Evolutionary conservation across 108 stramenopile genomes (phyloP).

Genomic region (Aurantiochytrium sp.): DNA sequence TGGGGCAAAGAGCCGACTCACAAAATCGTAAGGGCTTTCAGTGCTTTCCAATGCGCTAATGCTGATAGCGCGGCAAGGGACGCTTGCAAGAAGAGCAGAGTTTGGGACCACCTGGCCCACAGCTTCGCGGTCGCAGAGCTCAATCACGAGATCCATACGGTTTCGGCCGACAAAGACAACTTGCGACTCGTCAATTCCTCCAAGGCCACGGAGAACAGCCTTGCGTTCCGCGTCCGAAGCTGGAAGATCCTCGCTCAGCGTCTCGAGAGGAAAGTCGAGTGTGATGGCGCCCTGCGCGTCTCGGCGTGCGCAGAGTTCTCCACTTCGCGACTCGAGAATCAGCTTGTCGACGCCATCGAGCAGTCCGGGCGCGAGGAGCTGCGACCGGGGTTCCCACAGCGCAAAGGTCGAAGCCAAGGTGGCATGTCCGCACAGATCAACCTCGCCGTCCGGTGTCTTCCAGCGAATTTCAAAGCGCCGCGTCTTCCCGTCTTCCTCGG

Average conservation of each 20-base stretch:
- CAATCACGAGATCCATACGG: not conserved
- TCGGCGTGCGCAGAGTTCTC: slow-evolving; percentile 24
- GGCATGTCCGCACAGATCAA: slow-evolving; percentile 85
- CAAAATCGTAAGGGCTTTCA: slow-evolving; percentile 54
- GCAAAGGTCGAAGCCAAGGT: slow-evolving; percentile 45
- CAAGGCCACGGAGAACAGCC: not conserved
- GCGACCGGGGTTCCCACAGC: slow-evolving; percentile 31
- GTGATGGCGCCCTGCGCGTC: not conserved
- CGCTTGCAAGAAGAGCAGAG: slow-evolving; percentile 12
- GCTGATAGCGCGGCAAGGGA: slow-evolving; percentile 29
- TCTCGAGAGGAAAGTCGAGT: slow-evolving; percentile 36
- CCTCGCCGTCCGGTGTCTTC: slow-evolving; percentile 64
- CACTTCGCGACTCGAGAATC: slow-evolving; percentile 34
- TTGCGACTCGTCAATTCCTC: not conserved
- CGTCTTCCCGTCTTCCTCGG: not conserved
- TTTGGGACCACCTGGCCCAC: not conserved
- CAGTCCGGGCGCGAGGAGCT: not conserved
- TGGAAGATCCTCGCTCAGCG: not conserved
- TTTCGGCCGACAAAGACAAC: slow-evolving; percentile 33
- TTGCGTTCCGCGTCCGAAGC: not conserved
- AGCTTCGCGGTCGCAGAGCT: not conserved
- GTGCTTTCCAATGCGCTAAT: not conserved
- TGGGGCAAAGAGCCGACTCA: slow-evolving; percentile 85
- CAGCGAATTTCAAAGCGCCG: slow-evolving; percentile 29
- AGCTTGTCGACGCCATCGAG: not conserved